These are phyloP conservation scores for Desmodesmus armatus DNA, from an alignment of 139 green algal species.

Conservation along the genomic window DNA sequence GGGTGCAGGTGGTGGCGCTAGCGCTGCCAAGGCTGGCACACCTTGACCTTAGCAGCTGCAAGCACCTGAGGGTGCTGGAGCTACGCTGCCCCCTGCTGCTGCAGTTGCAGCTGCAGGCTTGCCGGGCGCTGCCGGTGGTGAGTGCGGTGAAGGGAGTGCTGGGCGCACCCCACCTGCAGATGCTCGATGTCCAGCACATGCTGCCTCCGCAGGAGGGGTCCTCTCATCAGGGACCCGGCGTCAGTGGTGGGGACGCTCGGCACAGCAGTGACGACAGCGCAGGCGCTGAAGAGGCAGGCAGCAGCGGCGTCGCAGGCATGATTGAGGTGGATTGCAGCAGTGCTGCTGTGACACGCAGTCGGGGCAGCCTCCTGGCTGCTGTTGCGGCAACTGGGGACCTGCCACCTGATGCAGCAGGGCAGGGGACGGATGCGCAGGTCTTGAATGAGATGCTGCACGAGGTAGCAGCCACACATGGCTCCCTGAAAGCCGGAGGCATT, in stretches of 20 bases:
- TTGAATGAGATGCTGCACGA: constrained; percentile 19
- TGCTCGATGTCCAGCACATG: constrained; percentile 58
- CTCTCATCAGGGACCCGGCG: too few relatives aligned
- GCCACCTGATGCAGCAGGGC: too few relatives aligned
- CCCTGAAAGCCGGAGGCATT: too few relatives aligned
- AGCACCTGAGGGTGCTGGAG: constrained; percentile 58
- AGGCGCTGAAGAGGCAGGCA: background rate
- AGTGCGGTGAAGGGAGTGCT: background rate
- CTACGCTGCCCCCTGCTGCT: constrained; percentile 65
- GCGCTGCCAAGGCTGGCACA: constrained; percentile 54
- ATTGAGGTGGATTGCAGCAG: background rate
- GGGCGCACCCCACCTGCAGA: constrained; percentile 17
- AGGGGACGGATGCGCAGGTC: background rate
- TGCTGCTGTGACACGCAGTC: background rate
- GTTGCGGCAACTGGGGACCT: too few relatives aligned
- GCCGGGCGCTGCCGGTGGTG: constrained; percentile 35
- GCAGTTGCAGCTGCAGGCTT: constrained; percentile 56
- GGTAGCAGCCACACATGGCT: too few relatives aligned
- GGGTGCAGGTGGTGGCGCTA: constrained; percentile 58
- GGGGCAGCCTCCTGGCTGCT: background rate
- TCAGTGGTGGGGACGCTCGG: background rate
- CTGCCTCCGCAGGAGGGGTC: background rate
- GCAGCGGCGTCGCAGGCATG: background rate
- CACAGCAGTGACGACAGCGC: background rate
- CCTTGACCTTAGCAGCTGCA: constrained; percentile 69